These are phyloP conservation scores for Kappamyces sp. DNA, from an alignment of 192 early-diverging fungal species.

Conservation along the genomic window DNA sequence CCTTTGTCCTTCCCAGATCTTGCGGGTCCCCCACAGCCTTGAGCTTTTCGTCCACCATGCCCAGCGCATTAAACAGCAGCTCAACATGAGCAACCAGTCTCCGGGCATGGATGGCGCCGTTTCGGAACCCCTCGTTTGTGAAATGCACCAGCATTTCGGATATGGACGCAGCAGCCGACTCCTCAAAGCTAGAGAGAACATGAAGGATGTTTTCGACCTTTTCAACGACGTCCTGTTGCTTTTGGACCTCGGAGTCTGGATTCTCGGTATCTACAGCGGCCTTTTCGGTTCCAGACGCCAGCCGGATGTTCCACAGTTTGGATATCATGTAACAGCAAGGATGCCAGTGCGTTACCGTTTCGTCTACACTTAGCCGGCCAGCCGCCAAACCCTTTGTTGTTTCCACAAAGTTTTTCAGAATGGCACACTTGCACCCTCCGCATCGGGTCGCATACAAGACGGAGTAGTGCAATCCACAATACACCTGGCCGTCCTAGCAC, in stretches of 20 bases:
- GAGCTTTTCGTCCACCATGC: conserved; percentile 74
- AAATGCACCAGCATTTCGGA: conserved; percentile 91
- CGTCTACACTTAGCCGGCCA: background rate
- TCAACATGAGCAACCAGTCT: conserved; percentile 89
- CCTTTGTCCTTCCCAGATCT: conserved; percentile 49
- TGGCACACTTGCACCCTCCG: conserved; percentile 91
- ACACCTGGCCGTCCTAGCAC: conserved; percentile 68
- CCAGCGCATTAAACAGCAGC: conserved; percentile 82
- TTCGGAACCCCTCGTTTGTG: conserved; percentile 73
- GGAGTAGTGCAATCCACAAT: conserved; percentile 94
- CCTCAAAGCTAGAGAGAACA: conserved; percentile 92
- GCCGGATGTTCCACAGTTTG: conserved; percentile 66
- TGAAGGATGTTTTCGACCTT: conserved; percentile 85
- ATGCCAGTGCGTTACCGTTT: conserved; percentile 87
- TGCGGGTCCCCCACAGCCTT: conserved; percentile 58
- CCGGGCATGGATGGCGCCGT: conserved; percentile 76
- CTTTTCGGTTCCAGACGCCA: conserved; percentile 17
- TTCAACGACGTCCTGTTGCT: conserved; percentile 72
- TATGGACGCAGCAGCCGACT: conserved; percentile 91
- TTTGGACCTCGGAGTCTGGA: conserved; percentile 32
- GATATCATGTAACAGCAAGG: conserved; percentile 99
- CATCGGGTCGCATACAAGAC: conserved; percentile 83
- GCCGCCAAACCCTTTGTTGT: conserved; percentile 49
- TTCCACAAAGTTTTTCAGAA: conserved; percentile 95
- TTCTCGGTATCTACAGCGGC: conserved; percentile 16